phyloP scores from a whole-genome alignment of 495 filamentous ascomycete species.

The Hapsidospora chrysogenum region DNA sequence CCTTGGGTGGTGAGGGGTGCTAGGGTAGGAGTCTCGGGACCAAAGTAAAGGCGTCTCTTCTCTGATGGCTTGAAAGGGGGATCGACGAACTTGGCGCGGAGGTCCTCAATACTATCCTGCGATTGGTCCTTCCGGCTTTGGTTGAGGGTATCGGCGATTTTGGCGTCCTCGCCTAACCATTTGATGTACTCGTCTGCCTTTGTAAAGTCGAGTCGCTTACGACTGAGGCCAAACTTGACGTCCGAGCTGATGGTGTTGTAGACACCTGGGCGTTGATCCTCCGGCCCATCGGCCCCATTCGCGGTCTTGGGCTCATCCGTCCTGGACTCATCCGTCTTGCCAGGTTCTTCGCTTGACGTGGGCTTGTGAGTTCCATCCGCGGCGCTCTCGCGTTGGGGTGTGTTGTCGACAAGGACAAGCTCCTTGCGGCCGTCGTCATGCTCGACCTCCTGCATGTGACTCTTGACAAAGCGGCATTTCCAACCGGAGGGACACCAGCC shows the following conservation, averaged over 20 bases:
- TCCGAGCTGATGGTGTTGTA: conserved; percentile 53
- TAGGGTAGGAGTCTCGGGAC: conserved; percentile 76
- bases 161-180: conserved; percentile 50
- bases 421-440: conserved; percentile 65
- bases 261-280: conserved; percentile 32
- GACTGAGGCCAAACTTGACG: conserved; percentile 52
- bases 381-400: too few relatives aligned
- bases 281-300: conserved; percentile 10
- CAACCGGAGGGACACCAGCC: conserved; percentile 72
- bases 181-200: conserved; percentile 60
- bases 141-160: conserved; percentile 26
- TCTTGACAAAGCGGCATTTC: conserved; percentile 78
- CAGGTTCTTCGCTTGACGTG: conserved; percentile 11
- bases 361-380: too few relatives aligned
- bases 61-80: conserved; percentile 80
- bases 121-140: conserved; percentile 22
- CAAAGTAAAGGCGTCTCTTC: conserved; percentile 85
- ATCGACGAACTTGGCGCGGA: conserved; percentile 62
- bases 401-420: conserved; percentile 45
- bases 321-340: conserved; percentile 4
- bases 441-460: conserved; percentile 62
- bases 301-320: background rate
- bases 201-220: conserved; percentile 43
- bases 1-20: conserved; percentile 84
- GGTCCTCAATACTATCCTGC: conserved; percentile 35